These are phyloP conservation scores for Leishmania gerbilli DNA, from an alignment of 208 protist genomes.

Conservation along the genomic window DNA sequence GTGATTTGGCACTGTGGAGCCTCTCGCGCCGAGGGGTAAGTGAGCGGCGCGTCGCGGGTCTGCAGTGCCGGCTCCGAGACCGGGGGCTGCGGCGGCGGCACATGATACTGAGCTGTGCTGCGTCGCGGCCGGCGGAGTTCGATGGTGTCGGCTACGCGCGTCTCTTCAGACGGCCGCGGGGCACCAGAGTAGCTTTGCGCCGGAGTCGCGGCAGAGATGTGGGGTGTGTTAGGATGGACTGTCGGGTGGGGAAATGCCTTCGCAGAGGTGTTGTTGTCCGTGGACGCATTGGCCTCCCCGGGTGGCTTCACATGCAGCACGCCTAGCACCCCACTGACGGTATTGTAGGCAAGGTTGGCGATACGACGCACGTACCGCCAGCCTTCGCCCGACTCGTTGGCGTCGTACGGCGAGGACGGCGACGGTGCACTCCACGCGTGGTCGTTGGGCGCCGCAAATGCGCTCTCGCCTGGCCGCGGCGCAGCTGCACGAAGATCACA, in stretches of 20 bases:
- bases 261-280: background rate
- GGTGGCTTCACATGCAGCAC: background rate
- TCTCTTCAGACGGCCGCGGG: background rate
- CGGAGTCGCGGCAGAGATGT: background rate
- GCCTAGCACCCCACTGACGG: slow-evolving; percentile 28
- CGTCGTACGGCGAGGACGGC: background rate
- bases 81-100: background rate
- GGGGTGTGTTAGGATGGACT: slow-evolving; percentile 21
- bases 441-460: background rate
- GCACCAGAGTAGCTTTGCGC: background rate
- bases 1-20: slow-evolving; percentile 26
- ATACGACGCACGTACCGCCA: slow-evolving; percentile 25
- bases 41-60: background rate
- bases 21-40: slow-evolving; percentile 3
- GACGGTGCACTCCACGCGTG: background rate
- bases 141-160: slow-evolving; percentile 5
- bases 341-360: slow-evolving; percentile 16
- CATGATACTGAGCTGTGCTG: background rate
- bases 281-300: background rate
- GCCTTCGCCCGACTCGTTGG: background rate
- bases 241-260: slow-evolving; percentile 1
- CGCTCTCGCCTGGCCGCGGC: background rate
- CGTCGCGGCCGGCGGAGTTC: slow-evolving; percentile 17
- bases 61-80: slow-evolving; percentile 7
- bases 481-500: background rate